Base-by-base conservation (phyloP, 2,329 filamentous ascomycete genomes). In the Bimuria novae-zelandiae region DNA sequence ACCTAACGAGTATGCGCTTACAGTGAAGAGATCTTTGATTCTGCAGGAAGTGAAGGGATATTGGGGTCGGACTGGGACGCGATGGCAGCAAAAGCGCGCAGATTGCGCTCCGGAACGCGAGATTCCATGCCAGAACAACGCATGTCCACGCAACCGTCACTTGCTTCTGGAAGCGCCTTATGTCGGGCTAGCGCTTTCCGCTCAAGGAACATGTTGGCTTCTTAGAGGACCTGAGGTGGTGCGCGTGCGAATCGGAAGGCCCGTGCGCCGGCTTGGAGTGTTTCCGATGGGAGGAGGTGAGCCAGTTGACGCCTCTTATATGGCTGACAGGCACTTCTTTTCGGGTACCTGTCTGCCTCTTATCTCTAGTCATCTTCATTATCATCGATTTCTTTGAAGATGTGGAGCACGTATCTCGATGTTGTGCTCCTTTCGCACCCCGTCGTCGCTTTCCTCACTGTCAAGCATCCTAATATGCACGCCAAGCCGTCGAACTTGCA, bases 361-460 rank as follows among this genome's bases (percentile, higher is more conserved):
- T 49, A 36, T 7, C n/a, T 33, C n/a, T 16, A 8, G 30, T 16
- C n/a, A 14, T 33, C 5, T 33, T 6, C 6, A 12, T 30, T 30
- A 7, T 30, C 27, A 4, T 33, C 30, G 11, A 6, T 12, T 12
- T 33, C 30, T 33, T 25, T 51, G 40, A 55, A 36, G 40, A 65
- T 70, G 67, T 63, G 67, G 51, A 62, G 40, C 37, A 62, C 63
- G 2, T 69, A 61, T 58, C 52, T 70, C 32, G 67, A 71, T 52
- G 49, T 70, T 50, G 69, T 63, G 36, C 65, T 72, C 8, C 42
- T 70, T 49, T 70, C 63, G 57, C 67, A 68, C 48, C 67, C 69
- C 0, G 52, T 71, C 3, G 44, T 72, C 11, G 69, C 68, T 36
- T 54, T 71, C 50, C 51, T 71, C 25, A 61, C 63, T 3, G 57